A percentile compares a stretch with the other conserved stretches of the same genome.
phyloP scores from a whole-genome alignment of 768 basidiomycete genomes.

The Russula sp. region DNA sequence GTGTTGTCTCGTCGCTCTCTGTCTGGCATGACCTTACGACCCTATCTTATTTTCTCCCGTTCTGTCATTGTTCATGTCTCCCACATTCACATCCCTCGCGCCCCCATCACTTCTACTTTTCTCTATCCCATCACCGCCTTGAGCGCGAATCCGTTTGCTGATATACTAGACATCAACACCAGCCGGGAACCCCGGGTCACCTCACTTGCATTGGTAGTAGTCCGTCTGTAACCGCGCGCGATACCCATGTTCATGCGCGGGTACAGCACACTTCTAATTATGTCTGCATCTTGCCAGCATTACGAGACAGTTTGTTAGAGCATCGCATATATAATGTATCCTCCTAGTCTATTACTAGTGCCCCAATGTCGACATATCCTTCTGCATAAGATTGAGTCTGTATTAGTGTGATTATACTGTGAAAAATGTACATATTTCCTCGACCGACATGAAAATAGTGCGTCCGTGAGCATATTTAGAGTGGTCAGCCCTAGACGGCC shows the following conservation, averaged over 20 bases:
- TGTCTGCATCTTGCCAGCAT: slow-evolving; percentile 33
- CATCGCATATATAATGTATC: slow-evolving; percentile 47
- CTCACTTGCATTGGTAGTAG: slow-evolving; percentile 20
- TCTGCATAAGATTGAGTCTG: neutral
- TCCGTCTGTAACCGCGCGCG: slow-evolving; percentile 39
- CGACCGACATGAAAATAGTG: neutral
- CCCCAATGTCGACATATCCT: slow-evolving; percentile 13
- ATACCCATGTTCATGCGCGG: slow-evolving; percentile 31
- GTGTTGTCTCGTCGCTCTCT: slow-evolving; percentile 49
- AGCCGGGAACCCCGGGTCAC: slow-evolving; percentile 21
- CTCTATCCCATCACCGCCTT: slow-evolving; percentile 24
- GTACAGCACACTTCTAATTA: slow-evolving; percentile 35
- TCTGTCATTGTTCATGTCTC: slow-evolving; percentile 32
- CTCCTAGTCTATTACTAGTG: slow-evolving; percentile 19
- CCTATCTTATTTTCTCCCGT: slow-evolving; percentile 23
- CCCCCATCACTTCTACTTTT: slow-evolving; percentile 24
- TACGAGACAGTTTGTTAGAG: slow-evolving; percentile 66
- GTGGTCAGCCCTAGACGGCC: neutral
- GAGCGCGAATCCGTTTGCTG: slow-evolving; percentile 22
- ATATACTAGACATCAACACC: slow-evolving; percentile 25
- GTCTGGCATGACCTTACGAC: slow-evolving; percentile 30
- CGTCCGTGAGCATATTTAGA: neutral
- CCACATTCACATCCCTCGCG: slow-evolving; percentile 27
- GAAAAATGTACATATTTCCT: too few species aligned
- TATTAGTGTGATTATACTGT: too few species aligned